Evolutionary conservation across 176 grass and related monocot genomes (phyloP).

Genomic region (Puya raimondii): DNA sequence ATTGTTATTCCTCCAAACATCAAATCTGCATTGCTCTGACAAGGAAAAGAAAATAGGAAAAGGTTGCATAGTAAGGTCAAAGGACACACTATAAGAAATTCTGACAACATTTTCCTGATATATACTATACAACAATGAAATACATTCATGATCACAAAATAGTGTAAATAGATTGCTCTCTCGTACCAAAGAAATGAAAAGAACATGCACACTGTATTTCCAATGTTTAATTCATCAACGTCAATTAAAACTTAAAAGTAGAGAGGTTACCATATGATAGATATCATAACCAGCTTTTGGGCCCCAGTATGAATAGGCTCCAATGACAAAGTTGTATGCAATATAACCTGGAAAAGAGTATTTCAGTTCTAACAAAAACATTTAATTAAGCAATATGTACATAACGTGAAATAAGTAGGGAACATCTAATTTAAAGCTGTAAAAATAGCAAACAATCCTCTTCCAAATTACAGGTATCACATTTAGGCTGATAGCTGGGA

Average conservation of each 20-base stretch:
- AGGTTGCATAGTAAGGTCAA: neutral
- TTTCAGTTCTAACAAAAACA: neutral
- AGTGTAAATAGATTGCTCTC: neutral
- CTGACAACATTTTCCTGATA: neutral
- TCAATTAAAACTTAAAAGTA: neutral
- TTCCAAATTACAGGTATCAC: neutral
- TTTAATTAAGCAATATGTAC: conserved; percentile 1
- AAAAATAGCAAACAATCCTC: neutral
- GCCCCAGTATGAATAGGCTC: conserved; percentile 99
- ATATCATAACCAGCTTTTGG: conserved; percentile 89
- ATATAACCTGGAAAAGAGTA: conserved; percentile 57
- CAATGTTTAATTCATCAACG: neutral
- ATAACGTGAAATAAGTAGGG: neutral
- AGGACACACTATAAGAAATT: neutral
- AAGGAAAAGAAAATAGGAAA: conserved; percentile 24
- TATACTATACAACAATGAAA: neutral
- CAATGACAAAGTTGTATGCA: conserved; percentile 92
- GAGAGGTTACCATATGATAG: conserved; percentile 75
- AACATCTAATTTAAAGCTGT: neutral
- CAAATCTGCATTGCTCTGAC: conserved; percentile 76
- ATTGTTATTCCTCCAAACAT: conserved; percentile 99
- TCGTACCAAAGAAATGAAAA: neutral
- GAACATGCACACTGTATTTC: neutral
- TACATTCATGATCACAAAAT: neutral
- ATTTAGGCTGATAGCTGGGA: neutral